A percentile compares a stretch with the other conserved stretches of the same genome.
These are phyloP conservation scores for Aspergillus panamensis DNA, from an alignment of 495 filamentous ascomycete species.

Conservation along the genomic window DNA sequence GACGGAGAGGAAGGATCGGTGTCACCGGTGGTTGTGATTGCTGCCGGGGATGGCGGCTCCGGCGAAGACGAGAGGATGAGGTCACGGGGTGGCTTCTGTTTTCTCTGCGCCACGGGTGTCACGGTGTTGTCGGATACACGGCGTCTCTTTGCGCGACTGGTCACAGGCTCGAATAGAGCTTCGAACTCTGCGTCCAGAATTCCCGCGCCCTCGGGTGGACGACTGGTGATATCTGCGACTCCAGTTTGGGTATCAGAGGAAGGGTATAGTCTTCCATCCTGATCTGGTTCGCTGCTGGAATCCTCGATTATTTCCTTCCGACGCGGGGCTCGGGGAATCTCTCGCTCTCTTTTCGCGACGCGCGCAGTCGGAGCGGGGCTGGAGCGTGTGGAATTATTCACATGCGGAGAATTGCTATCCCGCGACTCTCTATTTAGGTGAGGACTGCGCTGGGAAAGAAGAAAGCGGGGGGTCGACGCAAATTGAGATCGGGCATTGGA, in stretches of 20 bases:
- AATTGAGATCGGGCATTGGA: slow-evolving; percentile 36
- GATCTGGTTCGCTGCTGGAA: slow-evolving; percentile 21
- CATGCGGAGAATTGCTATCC: slow-evolving; percentile 25
- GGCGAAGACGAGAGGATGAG: slow-evolving; percentile 23
- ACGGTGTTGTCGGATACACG: slow-evolving; percentile 15
- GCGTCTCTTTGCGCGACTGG: slow-evolving; percentile 31
- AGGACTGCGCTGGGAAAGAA: slow-evolving; percentile 32
- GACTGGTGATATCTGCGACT: slow-evolving; percentile 24
- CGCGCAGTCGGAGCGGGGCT: slow-evolving; percentile 14
- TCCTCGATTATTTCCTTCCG: slow-evolving; percentile 40
- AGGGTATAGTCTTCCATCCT: slow-evolving; percentile 1
- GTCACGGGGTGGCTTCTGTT: slow-evolving; percentile 4
- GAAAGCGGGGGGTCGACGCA: slow-evolving; percentile 41
- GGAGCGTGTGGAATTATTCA: slow-evolving; percentile 19
- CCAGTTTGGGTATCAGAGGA: not conserved
- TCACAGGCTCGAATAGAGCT: slow-evolving; percentile 28
- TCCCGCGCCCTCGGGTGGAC: slow-evolving; percentile 16
- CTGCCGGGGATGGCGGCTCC: slow-evolving; percentile 5
- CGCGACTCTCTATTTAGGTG: slow-evolving; percentile 2
- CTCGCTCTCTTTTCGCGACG: slow-evolving; percentile 9
- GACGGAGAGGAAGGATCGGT: slow-evolving; percentile 1
- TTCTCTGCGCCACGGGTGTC: slow-evolving; percentile 7
- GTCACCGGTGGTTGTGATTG: not conserved
- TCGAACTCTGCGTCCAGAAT: slow-evolving; percentile 29
- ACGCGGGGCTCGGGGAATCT: slow-evolving; percentile 14